Conservation (phyloP, 169 alveolate genomes). For the Amoebophrya sp. region DNA sequence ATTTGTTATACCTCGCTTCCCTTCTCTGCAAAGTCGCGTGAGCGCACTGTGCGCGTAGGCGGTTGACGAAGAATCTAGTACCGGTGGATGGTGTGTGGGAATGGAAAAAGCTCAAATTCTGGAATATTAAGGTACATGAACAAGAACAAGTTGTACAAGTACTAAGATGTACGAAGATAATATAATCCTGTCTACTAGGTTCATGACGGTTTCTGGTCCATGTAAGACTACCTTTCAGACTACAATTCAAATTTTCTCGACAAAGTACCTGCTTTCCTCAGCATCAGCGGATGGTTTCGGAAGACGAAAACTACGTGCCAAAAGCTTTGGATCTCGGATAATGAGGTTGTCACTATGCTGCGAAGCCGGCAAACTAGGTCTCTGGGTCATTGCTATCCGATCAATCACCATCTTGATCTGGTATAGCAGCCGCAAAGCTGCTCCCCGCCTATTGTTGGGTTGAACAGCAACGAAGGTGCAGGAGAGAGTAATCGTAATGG, state of each 20-base stretch:
- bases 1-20: not conserved
- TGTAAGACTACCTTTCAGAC: too few relatives aligned
- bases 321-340: not conserved
- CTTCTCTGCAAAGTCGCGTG: not conserved
- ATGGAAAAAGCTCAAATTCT: too few relatives aligned
- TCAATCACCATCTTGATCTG: not conserved
- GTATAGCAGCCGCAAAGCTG: not conserved
- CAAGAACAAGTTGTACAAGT: too few relatives aligned
- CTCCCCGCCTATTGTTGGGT: not conserved
- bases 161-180: too few relatives aligned
- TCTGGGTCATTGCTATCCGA: not conserved
- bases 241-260: too few relatives aligned
- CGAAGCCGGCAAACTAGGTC: not conserved
- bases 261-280: not conserved
- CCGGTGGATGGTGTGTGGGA: too few relatives aligned
- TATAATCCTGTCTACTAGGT: too few relatives aligned
- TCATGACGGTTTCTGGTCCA: too few relatives aligned
- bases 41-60: not conserved
- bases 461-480: too few relatives aligned
- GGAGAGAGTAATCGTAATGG: too few relatives aligned
- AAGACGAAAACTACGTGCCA: not conserved
- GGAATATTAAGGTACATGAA: too few relatives aligned
- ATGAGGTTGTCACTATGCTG: not conserved
- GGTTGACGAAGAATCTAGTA: not conserved
- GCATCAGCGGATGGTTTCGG: not conserved